Evolutionary conservation across 108 stramenopile genomes (phyloP).

Genomic region (Aureococcus anophagefferens): DNA sequence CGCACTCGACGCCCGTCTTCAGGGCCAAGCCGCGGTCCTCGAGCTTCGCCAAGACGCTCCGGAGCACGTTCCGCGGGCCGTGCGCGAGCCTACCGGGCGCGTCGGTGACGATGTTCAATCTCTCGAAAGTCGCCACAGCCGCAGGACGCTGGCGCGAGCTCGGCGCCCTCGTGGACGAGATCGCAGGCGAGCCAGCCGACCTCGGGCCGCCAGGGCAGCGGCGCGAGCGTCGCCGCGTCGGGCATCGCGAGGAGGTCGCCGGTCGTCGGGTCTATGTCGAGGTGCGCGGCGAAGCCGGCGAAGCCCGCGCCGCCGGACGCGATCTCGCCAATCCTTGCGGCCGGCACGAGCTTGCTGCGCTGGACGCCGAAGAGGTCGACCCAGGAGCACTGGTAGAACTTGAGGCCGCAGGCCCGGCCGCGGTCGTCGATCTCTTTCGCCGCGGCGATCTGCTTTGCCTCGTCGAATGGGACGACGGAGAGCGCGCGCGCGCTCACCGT

Average conservation of each 20-base stretch:
- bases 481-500: too few species aligned
- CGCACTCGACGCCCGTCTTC: slow-evolving; percentile 6
- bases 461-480: too few species aligned
- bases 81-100: too few species aligned
- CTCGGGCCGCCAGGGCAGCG: neutral
- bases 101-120: too few species aligned
- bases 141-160: too few species aligned
- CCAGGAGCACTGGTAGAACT: neutral
- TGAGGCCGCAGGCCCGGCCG: neutral
- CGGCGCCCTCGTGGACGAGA: neutral
- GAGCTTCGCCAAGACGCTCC: neutral
- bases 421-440: neutral
- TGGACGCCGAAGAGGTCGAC: slow-evolving; percentile 1
- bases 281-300: neutral
- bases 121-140: too few species aligned
- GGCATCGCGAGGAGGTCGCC: neutral
- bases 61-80: neutral
- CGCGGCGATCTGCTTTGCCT: too few species aligned
- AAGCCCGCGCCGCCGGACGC: neutral
- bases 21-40: neutral
- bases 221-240: neutral
- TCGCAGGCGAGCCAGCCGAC: slow-evolving; percentile 2
- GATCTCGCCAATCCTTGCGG: neutral
- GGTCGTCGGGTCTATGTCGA: neutral
- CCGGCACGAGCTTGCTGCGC: neutral